Evolutionary conservation across 805 yeast genomes (phyloP).

Genomic region (Alloascoidea hylecoeti): DNA sequence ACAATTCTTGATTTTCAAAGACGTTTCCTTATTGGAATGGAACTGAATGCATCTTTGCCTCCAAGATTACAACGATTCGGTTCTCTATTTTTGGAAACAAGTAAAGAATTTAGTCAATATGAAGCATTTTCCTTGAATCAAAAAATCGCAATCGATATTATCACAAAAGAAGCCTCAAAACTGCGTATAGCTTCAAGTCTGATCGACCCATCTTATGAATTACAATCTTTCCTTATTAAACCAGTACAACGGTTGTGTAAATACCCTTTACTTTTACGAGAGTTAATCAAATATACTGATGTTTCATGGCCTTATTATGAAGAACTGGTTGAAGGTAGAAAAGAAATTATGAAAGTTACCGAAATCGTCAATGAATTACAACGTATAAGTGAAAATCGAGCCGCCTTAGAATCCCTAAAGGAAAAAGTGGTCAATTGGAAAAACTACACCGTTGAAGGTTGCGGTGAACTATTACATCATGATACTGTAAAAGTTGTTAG

Average conservation of each 20-base stretch:
- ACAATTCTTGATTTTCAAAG: constrained; percentile 88
- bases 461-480: constrained; percentile 74
- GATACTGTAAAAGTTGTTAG: constrained; percentile 49
- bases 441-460: constrained; percentile 64
- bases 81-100: constrained; percentile 47
- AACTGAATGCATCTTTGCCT: constrained; percentile 70
- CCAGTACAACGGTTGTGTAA: constrained; percentile 30
- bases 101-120: constrained; percentile 42
- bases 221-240: constrained; percentile 34
- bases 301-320: constrained; percentile 34
- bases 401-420: constrained; percentile 48
- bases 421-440: constrained; percentile 85
- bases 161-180: constrained; percentile 43
- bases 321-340: constrained; percentile 59
- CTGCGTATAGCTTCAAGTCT: constrained; percentile 39
- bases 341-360: constrained; percentile 74
- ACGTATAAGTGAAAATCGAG: constrained; percentile 78
- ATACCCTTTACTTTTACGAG: constrained; percentile 28
- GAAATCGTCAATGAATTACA: constrained; percentile 86
- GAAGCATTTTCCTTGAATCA: constrained; percentile 94
- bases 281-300: constrained; percentile 55
- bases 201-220: constrained; percentile 75
- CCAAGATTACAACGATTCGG: constrained; percentile 75
- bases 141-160: constrained; percentile 72
- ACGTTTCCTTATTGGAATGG: constrained; percentile 75